Base-by-base conservation (phyloP, 331 rosid genomes). In the Dryas integrifolia region DNA sequence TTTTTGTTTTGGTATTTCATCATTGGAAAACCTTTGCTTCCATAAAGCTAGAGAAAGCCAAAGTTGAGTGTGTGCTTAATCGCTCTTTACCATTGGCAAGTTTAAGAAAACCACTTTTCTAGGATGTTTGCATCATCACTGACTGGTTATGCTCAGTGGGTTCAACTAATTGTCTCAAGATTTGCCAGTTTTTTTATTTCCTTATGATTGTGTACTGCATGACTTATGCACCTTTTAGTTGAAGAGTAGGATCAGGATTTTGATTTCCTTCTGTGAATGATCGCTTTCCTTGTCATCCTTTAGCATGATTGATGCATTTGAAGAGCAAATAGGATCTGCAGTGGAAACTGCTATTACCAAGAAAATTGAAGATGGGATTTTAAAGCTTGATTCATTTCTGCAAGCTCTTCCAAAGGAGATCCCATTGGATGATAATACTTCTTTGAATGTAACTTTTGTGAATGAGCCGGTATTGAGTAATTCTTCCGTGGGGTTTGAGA, bases 231-330 rank as follows among this genome's bases (percentile, higher is more conserved):
- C 46, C 24, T 26, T 15, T 67, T 11, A 49, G 35, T 58, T 59
- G 38, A 76, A 58, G 21, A n/a, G 35, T 16, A 24, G 7, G 49
- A 41, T 76, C 38, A 48, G 40, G 1, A 0, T 72, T 50, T 60
- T 70, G 35, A 50, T 4, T 35, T 44, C 1, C 9, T 76, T 61
- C 26, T 13, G 47, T 45, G 21, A 63, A 45, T n/a, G 55, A 64
- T 66, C 63, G 62, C 66, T 77, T 61, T 68, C 75, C 46, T 84
- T 70, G 64, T 73, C 43, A 57, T 80, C 60, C 79, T 58, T 76
- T 82, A 94, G 98, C 87, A 69, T 91, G 86, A 76, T 94, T 62
- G 72, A 91, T 77, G 97, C 97, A 70, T 94, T 94, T 77, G 91
- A 86, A 85, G 98, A 71, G 61, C 76, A 78, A 77, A 91, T 94